Evolutionary conservation across 306 rosid species (phyloP).

Genomic region (Crotalaria pallida): DNA sequence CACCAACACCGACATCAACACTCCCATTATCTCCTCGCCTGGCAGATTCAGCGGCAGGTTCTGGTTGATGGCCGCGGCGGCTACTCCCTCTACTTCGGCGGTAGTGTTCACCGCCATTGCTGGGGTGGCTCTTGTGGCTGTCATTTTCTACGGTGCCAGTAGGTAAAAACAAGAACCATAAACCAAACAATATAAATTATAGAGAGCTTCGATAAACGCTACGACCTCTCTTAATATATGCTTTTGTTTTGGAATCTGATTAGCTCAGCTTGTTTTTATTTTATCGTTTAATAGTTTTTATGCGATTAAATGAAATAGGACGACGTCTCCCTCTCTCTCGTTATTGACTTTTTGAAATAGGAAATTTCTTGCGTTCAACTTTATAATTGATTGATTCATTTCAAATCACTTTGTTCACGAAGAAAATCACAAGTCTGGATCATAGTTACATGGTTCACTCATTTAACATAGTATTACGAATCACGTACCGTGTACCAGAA

Average conservation of each 20-base stretch:
- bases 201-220: neutral
- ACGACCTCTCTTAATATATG: constrained; percentile 4
- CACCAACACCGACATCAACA: constrained; percentile 17
- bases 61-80: constrained; percentile 35
- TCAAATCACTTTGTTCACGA: neutral
- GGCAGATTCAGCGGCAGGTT: constrained; percentile 35
- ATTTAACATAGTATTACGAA: too few species aligned
- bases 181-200: too few species aligned
- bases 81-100: constrained; percentile 41
- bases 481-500: too few species aligned
- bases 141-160: constrained; percentile 60
- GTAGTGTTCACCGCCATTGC: constrained; percentile 64
- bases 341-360: neutral
- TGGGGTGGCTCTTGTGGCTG: constrained; percentile 53
- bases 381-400: neutral
- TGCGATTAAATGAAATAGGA: neutral
- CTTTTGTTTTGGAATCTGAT: constrained; percentile 27
- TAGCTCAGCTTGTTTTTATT: too few species aligned
- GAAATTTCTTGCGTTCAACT: constrained; percentile 9
- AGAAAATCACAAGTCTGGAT: neutral
- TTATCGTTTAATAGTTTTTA: constrained; percentile 41
- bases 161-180: constrained; percentile 47
- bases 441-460: too few species aligned
- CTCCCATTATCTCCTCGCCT: constrained; percentile 33
- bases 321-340: too few species aligned